phyloP scores from a whole-genome alignment of 495 filamentous ascomycete genomes.

The Daldinia loculata region DNA sequence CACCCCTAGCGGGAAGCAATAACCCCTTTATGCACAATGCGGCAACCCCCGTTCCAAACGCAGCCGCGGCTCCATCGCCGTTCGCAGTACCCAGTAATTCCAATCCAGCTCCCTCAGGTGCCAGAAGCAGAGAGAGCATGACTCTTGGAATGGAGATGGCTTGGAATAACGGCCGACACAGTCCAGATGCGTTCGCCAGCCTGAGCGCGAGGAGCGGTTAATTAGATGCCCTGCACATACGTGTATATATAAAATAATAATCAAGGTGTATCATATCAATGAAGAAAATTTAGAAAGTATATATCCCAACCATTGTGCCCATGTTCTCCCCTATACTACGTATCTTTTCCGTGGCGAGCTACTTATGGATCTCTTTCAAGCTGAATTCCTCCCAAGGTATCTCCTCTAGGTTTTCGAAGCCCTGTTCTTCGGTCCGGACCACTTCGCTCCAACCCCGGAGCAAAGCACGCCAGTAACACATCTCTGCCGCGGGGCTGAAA shows the following conservation, averaged over 20 bases:
- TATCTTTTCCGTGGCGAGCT: neutral
- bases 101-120: constrained; percentile 52
- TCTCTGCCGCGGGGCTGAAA: constrained; percentile 59
- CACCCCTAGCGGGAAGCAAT: constrained; percentile 48
- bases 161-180: constrained; percentile 81
- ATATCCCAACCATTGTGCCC: neutral
- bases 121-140: constrained; percentile 86
- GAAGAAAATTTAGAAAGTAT: constrained; percentile 11
- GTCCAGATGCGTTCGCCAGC: constrained; percentile 96
- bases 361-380: constrained; percentile 47
- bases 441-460: constrained; percentile 58
- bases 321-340: neutral
- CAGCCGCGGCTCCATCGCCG: constrained; percentile 33
- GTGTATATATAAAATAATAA: constrained; percentile 36
- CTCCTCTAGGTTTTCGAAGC: constrained; percentile 47
- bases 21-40: constrained; percentile 57
- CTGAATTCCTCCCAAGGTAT: constrained; percentile 55
- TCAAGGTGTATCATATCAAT: constrained; percentile 38
- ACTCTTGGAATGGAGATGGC: constrained; percentile 75
- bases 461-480: constrained; percentile 63
- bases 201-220: constrained; percentile 70
- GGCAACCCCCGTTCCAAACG: constrained; percentile 15
- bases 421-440: constrained; percentile 47
- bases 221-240: neutral
- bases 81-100: constrained; percentile 43